phyloP scores from a whole-genome alignment of 2,329 filamentous ascomycete species.

The Ustilaginoidea virens region DNA sequence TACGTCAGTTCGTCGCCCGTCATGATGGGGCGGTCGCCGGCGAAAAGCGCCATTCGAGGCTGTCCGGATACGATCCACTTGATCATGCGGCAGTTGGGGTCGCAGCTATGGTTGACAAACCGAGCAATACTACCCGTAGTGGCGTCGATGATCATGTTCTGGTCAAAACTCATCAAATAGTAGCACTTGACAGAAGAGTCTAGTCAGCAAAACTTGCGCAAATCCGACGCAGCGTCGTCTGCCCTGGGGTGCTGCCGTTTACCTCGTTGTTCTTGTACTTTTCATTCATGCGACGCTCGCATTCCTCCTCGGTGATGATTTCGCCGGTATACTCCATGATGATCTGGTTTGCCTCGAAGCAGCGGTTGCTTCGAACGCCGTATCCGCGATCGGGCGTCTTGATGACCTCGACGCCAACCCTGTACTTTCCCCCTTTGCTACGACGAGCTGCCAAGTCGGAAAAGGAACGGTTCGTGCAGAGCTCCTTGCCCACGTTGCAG shows the following conservation, averaged over 20 bases:
- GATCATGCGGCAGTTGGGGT: conserved; percentile 93
- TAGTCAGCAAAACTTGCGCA: background rate
- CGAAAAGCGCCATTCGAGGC: conserved; percentile 92
- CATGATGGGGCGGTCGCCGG: conserved; percentile 76
- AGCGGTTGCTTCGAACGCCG: conserved; percentile 79
- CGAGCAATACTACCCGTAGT: conserved; percentile 90
- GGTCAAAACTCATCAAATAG: conserved; percentile 96
- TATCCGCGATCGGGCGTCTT: conserved; percentile 81
- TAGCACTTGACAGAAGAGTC: conserved; percentile 51
- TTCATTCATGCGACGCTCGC: conserved; percentile 83
- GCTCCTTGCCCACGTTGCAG: conserved; percentile 59
- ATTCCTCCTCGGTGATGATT: conserved; percentile 90
- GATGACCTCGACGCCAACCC: conserved; percentile 87
- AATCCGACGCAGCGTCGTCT: no score
- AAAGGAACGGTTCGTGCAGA: conserved; percentile 80
- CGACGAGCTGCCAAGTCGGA: conserved; percentile 60
- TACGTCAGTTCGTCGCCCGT: conserved; percentile 95
- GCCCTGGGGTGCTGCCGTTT: no score
- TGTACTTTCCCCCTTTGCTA: conserved; percentile 68
- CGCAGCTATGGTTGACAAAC: conserved; percentile 96
- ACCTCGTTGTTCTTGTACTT: conserved; percentile 90
- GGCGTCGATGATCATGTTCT: conserved; percentile 97
- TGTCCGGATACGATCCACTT: conserved; percentile 93
- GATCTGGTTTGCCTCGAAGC: conserved; percentile 79
- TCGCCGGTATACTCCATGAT: conserved; percentile 98